phyloP scores from a whole-genome alignment of 2,329 filamentous ascomycete species.

The Alternaria solani region DNA sequence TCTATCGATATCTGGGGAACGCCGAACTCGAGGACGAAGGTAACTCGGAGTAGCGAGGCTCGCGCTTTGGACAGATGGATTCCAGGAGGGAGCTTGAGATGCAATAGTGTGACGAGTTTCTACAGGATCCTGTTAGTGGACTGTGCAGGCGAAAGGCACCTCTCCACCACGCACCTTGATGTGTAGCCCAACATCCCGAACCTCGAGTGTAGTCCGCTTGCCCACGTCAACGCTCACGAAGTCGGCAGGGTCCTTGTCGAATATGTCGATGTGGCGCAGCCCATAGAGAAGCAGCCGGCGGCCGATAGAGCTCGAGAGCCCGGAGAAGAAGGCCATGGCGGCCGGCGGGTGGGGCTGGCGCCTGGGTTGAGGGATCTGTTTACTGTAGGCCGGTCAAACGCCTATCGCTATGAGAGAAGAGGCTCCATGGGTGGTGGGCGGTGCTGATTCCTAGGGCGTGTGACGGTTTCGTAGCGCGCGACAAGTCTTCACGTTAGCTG shows the following conservation, averaged over 20 bases:
- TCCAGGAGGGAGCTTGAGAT: slow-evolving; percentile 70
- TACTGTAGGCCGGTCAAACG: slow-evolving; percentile 33
- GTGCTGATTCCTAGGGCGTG: slow-evolving; percentile 13
- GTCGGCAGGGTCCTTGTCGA: slow-evolving; percentile 87
- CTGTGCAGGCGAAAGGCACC: neutral
- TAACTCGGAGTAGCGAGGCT: slow-evolving; percentile 78
- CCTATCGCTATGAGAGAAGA: slow-evolving; percentile 37
- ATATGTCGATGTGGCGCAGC: slow-evolving; percentile 80
- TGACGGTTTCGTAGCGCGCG: slow-evolving; percentile 8
- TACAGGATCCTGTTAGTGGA: slow-evolving; percentile 51
- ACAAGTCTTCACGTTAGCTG: slow-evolving; percentile 3
- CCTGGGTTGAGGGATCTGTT: slow-evolving; percentile 13
- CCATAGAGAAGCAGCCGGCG: slow-evolving; percentile 89
- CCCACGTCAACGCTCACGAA: slow-evolving; percentile 87
- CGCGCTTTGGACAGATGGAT: slow-evolving; percentile 77
- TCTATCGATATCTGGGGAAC: slow-evolving; percentile 83
- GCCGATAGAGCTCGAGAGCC: slow-evolving; percentile 80
- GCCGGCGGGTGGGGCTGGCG: slow-evolving; percentile 15
- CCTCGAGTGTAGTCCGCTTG: slow-evolving; percentile 81
- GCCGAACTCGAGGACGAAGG: slow-evolving; percentile 87
- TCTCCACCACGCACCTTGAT: slow-evolving; percentile 67
- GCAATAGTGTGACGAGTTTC: slow-evolving; percentile 80
- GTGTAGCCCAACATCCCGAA: slow-evolving; percentile 84
- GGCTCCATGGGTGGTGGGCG: slow-evolving; percentile 38
- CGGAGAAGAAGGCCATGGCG: slow-evolving; percentile 68